These are phyloP conservation scores for Aspergillus ochraceus DNA, from an alignment of 2,329 filamentous ascomycete species.

Conservation along the genomic window DNA sequence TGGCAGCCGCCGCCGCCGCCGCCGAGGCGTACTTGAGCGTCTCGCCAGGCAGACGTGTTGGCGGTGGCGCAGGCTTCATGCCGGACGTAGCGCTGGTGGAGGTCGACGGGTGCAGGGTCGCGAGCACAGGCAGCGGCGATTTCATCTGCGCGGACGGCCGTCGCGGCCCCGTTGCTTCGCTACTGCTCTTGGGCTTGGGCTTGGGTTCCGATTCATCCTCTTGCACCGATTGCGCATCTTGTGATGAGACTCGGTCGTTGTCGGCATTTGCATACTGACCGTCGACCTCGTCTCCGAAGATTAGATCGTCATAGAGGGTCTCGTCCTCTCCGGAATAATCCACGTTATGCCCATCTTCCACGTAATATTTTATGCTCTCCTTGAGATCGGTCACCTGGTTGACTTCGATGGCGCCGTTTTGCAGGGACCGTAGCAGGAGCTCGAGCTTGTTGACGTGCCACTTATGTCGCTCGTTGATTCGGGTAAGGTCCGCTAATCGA, in stretches of 20 bases:
- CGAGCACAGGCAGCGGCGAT: slow-evolving; percentile 87
- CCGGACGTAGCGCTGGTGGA: slow-evolving; percentile 51
- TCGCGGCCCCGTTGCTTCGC: slow-evolving; percentile 62
- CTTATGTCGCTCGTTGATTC: slow-evolving; percentile 85
- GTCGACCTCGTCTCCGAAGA: slow-evolving; percentile 82
- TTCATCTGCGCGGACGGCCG: slow-evolving; percentile 88
- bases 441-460: slow-evolving; percentile 95
- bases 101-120: slow-evolving; percentile 72
- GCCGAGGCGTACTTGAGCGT: slow-evolving; percentile 96
- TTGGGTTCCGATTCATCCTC: slow-evolving; percentile 74
- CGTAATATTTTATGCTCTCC: slow-evolving; percentile 92
- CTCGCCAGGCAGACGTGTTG: slow-evolving; percentile 81
- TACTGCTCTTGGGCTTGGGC: slow-evolving; percentile 52
- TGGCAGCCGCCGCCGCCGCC: slow-evolving; percentile 87
- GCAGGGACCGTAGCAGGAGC: slow-evolving; percentile 81
- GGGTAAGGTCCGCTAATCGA: slow-evolving; percentile 81
- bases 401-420: slow-evolving; percentile 87
- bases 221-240: slow-evolving; percentile 89
- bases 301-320: slow-evolving; percentile 89
- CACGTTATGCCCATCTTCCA: slow-evolving; percentile 81
- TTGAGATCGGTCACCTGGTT: slow-evolving; percentile 86
- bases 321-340: slow-evolving; percentile 90
- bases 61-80: slow-evolving; percentile 93
- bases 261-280: slow-evolving; percentile 77
- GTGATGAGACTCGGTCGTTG: slow-evolving; percentile 86